Percentiles rank a stretch among this genome's conserved stretches.
Conservation (phyloP, 1,139 yeast genomes). For the Blastobotrys illinoisensis region DNA sequence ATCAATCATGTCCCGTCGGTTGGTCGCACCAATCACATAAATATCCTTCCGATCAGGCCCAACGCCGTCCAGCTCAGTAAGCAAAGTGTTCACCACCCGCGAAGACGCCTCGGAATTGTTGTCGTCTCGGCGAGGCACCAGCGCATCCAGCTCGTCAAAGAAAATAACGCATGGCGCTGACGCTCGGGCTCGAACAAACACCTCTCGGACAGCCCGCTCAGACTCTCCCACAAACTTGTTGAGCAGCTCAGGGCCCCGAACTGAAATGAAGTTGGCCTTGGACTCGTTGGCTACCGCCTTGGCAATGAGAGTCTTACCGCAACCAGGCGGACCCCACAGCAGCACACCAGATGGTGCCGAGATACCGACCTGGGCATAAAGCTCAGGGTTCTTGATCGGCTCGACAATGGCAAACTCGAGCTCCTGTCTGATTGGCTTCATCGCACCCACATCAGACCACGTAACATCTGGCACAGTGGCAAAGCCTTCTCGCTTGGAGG, state of each 20-base stretch:
- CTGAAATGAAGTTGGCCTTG: constrained; percentile 86
- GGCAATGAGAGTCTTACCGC: constrained; percentile 90
- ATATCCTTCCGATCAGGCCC: constrained; percentile 81
- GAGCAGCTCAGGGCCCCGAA: constrained; percentile 92
- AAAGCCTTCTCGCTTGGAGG: constrained; percentile 96
- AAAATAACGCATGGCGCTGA: constrained; percentile 91
- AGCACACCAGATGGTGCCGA: constrained; percentile 96
- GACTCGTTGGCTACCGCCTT: constrained; percentile 94
- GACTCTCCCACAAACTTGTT: constrained; percentile 94
- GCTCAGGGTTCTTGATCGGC: constrained; percentile 89
- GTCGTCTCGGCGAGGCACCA: constrained; percentile 90
- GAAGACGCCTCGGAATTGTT: constrained; percentile 82
- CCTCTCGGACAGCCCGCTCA: constrained; percentile 82
- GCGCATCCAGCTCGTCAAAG: constrained; percentile 92
- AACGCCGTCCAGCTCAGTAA: constrained; percentile 91
- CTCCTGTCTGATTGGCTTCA: constrained; percentile 73
- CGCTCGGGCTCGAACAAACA: constrained; percentile 85
- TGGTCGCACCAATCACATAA: constrained; percentile 94
- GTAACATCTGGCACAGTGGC: constrained; percentile 98
- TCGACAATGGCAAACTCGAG: constrained; percentile 96
- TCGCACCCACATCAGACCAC: constrained; percentile 94
- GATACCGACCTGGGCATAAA: constrained; percentile 86
- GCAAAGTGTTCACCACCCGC: constrained; percentile 86
- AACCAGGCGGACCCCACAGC: constrained; percentile 99
- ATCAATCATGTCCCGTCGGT: constrained; percentile 97